These are phyloP conservation scores for Gossypium schwendimanii DNA, from an alignment of 441 rosid species.

Conservation along the genomic window DNA sequence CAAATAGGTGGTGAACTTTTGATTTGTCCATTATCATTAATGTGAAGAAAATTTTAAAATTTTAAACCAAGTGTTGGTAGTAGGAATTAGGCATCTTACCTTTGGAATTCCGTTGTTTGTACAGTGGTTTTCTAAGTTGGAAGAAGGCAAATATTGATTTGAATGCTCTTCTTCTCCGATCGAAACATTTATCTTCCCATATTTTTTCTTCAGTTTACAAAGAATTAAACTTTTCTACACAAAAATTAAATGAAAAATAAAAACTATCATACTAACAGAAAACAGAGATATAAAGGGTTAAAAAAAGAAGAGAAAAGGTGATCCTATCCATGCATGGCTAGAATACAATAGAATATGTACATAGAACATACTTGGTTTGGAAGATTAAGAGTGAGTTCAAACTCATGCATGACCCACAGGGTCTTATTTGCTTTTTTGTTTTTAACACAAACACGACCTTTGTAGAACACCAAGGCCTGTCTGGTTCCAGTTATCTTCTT, in stretches of 20 bases:
- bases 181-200: neutral
- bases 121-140: neutral
- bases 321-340: neutral
- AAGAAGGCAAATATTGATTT: neutral
- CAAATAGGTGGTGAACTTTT: neutral
- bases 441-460: slow-evolving; percentile 10
- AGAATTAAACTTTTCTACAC: neutral
- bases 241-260: neutral
- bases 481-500: slow-evolving; percentile 16
- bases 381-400: slow-evolving; percentile 2
- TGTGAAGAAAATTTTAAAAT: neutral
- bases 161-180: slow-evolving; percentile 1
- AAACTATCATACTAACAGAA: neutral
- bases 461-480: slow-evolving; percentile 23
- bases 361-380: slow-evolving; percentile 6
- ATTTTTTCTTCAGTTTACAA: slow-evolving; percentile 8
- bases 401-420: slow-evolving; percentile 25
- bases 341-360: neutral
- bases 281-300: neutral
- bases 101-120: neutral
- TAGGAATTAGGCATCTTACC: neutral
- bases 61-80: neutral
- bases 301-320: neutral
- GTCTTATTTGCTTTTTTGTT: slow-evolving; percentile 1
- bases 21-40: neutral